These are phyloP conservation scores for Backusella liffmaniae DNA, from an alignment of 192 early-diverging fungal species.

Conservation along the genomic window DNA sequence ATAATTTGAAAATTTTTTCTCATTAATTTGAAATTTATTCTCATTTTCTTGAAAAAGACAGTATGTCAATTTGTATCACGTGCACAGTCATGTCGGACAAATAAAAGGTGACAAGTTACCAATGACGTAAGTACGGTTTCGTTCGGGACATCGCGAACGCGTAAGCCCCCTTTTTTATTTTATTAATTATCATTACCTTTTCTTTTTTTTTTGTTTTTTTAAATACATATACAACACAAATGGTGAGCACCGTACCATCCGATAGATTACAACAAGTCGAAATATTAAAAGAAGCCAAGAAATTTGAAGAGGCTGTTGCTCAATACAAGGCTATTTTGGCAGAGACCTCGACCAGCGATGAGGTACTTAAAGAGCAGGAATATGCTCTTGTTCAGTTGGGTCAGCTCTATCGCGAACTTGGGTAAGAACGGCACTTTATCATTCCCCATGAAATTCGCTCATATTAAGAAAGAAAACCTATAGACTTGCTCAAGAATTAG, in stretches of 20 bases:
- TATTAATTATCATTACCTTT: neutral
- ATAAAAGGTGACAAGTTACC: neutral
- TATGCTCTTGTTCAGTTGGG: constrained; percentile 69
- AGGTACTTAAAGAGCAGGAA: constrained; percentile 64
- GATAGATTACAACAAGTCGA: constrained; percentile 48
- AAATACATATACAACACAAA: neutral
- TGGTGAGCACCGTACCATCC: neutral
- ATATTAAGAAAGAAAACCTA: neutral
- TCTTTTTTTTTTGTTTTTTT: constrained; percentile 6
- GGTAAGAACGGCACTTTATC: constrained; percentile 37
- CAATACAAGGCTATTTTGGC: constrained; percentile 62
- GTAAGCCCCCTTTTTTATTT: constrained; percentile 4
- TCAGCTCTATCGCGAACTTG: constrained; percentile 66
- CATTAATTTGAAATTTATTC: too few species aligned
- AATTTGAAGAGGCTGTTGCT: constrained; percentile 60
- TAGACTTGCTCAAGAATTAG: constrained; percentile 78
- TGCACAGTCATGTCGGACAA: neutral
- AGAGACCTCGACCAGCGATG: constrained; percentile 37
- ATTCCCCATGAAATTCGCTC: neutral
- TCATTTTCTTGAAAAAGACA: too few species aligned
- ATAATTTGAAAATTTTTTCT: too few species aligned
- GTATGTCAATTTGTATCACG: too few species aligned
- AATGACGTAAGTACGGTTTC: neutral
- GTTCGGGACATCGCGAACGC: constrained; percentile 4
- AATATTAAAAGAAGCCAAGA: constrained; percentile 55